Evolutionary conservation across 768 basidiomycete species (phyloP).

Genomic region (Rhizopogon rudus): DNA sequence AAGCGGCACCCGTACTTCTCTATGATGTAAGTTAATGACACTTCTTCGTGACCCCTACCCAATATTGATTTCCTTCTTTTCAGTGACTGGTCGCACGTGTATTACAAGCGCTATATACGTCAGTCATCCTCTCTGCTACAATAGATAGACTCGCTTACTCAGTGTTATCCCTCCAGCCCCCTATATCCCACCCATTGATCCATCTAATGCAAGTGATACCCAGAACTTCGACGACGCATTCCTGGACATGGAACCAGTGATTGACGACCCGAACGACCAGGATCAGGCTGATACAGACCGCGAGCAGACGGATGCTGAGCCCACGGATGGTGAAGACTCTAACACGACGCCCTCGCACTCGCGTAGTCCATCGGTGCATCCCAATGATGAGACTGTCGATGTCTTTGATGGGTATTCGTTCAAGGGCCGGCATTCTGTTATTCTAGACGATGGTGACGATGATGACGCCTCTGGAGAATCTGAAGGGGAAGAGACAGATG

Average conservation of each 20-base stretch:
- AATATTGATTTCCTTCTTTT: slow-evolving; percentile 12
- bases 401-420: slow-evolving; percentile 95
- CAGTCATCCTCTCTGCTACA: slow-evolving; percentile 29
- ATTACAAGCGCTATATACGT: slow-evolving; percentile 92
- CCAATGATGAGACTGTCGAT: slow-evolving; percentile 55
- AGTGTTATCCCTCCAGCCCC: slow-evolving; percentile 50
- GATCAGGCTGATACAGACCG: slow-evolving; percentile 62
- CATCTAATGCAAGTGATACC: slow-evolving; percentile 89
- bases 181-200: slow-evolving; percentile 89
- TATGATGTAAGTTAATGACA: slow-evolving; percentile 63
- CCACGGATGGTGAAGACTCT: slow-evolving; percentile 70
- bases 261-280: slow-evolving; percentile 70
- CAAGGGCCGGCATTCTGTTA: slow-evolving; percentile 78
- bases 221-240: slow-evolving; percentile 98
- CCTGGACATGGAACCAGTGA: slow-evolving; percentile 90
- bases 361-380: slow-evolving; percentile 65
- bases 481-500: slow-evolving; percentile 30
- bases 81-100: slow-evolving; percentile 93
- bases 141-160: slow-evolving; percentile 8
- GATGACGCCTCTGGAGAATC: slow-evolving; percentile 40
- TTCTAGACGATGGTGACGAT: slow-evolving; percentile 66
- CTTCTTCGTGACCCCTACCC: slow-evolving; percentile 1
- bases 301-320: slow-evolving; percentile 62
- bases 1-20: slow-evolving; percentile 94
- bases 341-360: slow-evolving; percentile 79